Base-by-base conservation (phyloP, 2,329 filamentous ascomycete genomes). In the Colletotrichum filicis region DNA sequence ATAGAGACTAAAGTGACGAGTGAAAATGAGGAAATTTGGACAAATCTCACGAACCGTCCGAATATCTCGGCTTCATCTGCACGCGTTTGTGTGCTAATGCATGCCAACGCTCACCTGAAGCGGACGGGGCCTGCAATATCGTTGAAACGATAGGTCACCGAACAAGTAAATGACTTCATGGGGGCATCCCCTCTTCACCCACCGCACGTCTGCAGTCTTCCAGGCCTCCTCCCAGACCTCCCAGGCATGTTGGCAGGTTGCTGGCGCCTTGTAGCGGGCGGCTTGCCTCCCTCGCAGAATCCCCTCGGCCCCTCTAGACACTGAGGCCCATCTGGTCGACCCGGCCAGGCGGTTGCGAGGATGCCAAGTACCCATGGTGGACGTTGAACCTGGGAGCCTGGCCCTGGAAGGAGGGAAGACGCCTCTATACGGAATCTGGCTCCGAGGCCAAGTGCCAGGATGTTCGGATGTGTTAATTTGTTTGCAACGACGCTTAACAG, bases 401-500 rank as follows among this genome's bases (percentile, higher is more conserved):
- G 42, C 19, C 42, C 42, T 49, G 3, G n/a, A 26, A 4, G 30
- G 60, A 58, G 12, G 32, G 55, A 32, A 26, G 24, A 59, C 49
- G 46, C 16, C 66, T 61, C 70, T 65, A 68, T 74, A 58, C 69
- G 72, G 69, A 64, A 57, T 32, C 46, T 49, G 69, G 30, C 68
- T 28, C 72, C 72, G 72, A 66, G 30, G 30, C 19, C 28, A 57
- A n/a, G 49, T 28, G 58, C 59, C 55, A 52, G 69, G 58, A 59
- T 52, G 42, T 16, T 55, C 52, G 69, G 79, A 14, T 70, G 68
- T 58, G 61, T 37, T 74, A 55, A 73, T 67, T 52, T 73, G 74
- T 76, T 74, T 72, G 73, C 71, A 67, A 76, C 75, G 70, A 60
- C 73, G 62, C 66, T 67, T 65, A 59, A 71, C 75, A 76, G 67